These are phyloP conservation scores for Yarrowia alimentaria DNA, from an alignment of 805 yeast species.

Conservation along the genomic window DNA sequence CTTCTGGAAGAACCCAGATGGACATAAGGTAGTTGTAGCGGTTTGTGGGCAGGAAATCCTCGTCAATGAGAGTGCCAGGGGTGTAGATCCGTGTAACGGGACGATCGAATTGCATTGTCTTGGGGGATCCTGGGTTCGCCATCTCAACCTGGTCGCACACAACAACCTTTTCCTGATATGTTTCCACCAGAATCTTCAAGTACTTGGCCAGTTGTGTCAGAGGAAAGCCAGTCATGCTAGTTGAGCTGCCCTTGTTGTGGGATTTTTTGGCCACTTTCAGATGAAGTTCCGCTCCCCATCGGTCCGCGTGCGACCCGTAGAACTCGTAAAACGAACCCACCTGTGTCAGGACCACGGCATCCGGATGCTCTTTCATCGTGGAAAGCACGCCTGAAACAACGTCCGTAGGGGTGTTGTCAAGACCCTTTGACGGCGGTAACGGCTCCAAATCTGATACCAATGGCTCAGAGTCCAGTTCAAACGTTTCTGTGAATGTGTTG, in stretches of 20 bases:
- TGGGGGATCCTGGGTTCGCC: slow-evolving; percentile 36
- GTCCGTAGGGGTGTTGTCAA: not conserved
- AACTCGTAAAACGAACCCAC: slow-evolving; percentile 56
- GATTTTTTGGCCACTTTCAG: slow-evolving; percentile 56
- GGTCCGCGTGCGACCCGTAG: slow-evolving; percentile 84
- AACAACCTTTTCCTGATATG: slow-evolving; percentile 69
- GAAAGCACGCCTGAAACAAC: slow-evolving; percentile 19
- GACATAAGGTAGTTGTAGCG: slow-evolving; percentile 69
- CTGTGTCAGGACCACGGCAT: slow-evolving; percentile 66
- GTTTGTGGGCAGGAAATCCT: slow-evolving; percentile 70
- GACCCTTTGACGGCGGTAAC: slow-evolving; percentile 1
- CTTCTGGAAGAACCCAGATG: slow-evolving; percentile 41
- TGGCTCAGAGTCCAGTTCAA: not conserved
- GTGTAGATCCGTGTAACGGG: slow-evolving; percentile 78
- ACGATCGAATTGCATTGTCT: slow-evolving; percentile 52
- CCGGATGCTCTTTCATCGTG: slow-evolving; percentile 40
- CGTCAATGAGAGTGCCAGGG: slow-evolving; percentile 91
- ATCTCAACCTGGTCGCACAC: slow-evolving; percentile 62
- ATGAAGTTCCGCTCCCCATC: slow-evolving; percentile 67
- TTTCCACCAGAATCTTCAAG: slow-evolving; percentile 69
- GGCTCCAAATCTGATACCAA: not conserved
- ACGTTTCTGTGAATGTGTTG: slow-evolving; percentile 1
- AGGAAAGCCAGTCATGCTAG: slow-evolving; percentile 90
- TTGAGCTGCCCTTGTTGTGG: slow-evolving; percentile 41
- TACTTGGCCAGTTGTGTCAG: slow-evolving; percentile 66